Percentiles rank a stretch among this genome's conserved stretches.
phyloP scores from a whole-genome alignment of 2,329 filamentous ascomycete genomes.

The Diaporthe caulivora region DNA sequence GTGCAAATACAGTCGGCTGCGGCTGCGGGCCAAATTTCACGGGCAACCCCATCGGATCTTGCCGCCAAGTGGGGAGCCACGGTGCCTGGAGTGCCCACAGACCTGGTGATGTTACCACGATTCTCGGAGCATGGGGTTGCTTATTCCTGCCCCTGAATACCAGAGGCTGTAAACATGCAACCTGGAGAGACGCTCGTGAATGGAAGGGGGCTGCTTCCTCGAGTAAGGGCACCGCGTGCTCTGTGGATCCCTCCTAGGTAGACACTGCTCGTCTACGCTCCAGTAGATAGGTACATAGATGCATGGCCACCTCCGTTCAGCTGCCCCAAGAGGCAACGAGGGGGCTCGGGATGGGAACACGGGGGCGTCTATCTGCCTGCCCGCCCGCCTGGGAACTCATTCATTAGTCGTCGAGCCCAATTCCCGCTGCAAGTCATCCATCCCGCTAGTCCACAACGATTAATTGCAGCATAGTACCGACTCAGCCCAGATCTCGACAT shows the following conservation, averaged over 20 bases:
- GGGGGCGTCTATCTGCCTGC: neutral
- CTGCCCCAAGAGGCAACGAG: neutral
- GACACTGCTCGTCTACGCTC: neutral
- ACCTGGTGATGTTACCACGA: conserved; percentile 15
- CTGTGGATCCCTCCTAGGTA: conserved; percentile 3
- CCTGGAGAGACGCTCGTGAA: neutral
- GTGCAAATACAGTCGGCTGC: conserved; percentile 23
- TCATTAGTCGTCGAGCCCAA: neutral
- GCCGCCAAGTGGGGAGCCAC: conserved; percentile 26
- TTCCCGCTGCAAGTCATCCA: conserved; percentile 33
- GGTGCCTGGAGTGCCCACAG: conserved; percentile 10
- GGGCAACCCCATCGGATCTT: conserved; percentile 33
- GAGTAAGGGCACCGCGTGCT: conserved; percentile 23
- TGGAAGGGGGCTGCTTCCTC: neutral
- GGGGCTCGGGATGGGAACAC: neutral
- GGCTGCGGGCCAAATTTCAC: conserved; percentile 7
- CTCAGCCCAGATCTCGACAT: conserved; percentile 26
- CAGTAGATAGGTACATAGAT: no score
- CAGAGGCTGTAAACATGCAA: conserved; percentile 20
- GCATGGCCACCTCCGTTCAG: neutral
- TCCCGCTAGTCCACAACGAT: conserved; percentile 7
- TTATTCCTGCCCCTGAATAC: conserved; percentile 29
- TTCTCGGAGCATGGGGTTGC: conserved; percentile 15
- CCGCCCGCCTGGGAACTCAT: neutral
- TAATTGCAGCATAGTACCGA: conserved; percentile 10